Evolutionary conservation across 768 basidiomycete species (phyloP), one percentile per base, ranked within the genome.

Genomic region (Boletus coccyginus): DNA sequence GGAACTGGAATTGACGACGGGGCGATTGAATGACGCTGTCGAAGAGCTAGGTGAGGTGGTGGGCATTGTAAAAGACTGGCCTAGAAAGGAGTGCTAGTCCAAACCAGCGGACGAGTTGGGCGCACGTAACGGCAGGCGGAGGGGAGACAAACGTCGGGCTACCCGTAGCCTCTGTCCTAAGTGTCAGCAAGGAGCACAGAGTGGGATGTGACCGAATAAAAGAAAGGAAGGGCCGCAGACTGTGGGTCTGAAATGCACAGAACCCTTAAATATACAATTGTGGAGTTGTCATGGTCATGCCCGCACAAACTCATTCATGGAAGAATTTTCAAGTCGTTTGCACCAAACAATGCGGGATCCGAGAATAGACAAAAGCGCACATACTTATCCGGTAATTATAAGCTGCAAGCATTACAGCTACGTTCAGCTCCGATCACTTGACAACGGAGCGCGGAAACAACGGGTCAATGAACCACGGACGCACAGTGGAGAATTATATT

Each of bases 1-100:
- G 31, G 54, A 35, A 29, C 39, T 13, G 16, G 65, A 16, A 13
- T 59, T 31, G 27, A 54, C 46, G 50, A n/a, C 1, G 36, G 55
- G 42, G 3, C 12, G 9, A 11, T 10, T 7, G 46, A 50, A n/a
- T 7, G 54, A 9, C 8, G 11, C 7, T 29, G 61, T 8, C 35
- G 43, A 1, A 43, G 51, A 4, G 7, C 14, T 10, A 14, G 55
- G n/a, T 8, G 51, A 32, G 7, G 10, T 3, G 8, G 53, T n/a
- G n/a, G 57, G 17, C 60, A 60, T 64, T 17, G 42, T 39, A 31
- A 67, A 65, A n/a, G 63, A 60, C 9, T 50, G 55, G 38, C 27
- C 24, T 50, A 17, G 49, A 55, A 63, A 53, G 19, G 53, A 53
- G 33, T 3, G 53, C 7, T 29, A 29, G 53, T 50, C 50, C 52